These are phyloP conservation scores for Trypanosoma avium DNA, from an alignment of 208 protist genomes.

Conservation along the genomic window DNA sequence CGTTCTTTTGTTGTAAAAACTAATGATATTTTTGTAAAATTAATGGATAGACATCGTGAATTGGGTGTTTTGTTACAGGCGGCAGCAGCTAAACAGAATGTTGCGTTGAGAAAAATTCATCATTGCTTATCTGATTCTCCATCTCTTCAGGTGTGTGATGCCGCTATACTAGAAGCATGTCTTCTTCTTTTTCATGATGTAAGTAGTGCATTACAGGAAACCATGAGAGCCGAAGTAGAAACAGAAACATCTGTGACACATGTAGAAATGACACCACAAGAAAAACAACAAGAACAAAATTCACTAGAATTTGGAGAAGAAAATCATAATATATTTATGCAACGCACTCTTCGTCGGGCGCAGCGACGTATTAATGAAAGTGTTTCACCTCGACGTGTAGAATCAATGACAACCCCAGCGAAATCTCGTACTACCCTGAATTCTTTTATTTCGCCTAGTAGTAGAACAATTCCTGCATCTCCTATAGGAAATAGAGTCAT, in stretches of 20 bases:
- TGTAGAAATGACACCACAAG: background rate
- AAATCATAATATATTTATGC: background rate
- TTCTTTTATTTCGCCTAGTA: too few relatives aligned
- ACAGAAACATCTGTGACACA: background rate
- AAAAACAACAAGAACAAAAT: background rate
- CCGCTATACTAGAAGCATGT: constrained; percentile 23
- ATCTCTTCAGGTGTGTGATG: background rate
- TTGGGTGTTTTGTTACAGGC: background rate
- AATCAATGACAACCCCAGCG: background rate
- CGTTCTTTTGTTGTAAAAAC: background rate
- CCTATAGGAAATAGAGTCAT: too few relatives aligned
- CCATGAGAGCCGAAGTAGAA: background rate
- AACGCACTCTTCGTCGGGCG: background rate
- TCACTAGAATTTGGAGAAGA: background rate
- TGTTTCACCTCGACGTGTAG: background rate
- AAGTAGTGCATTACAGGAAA: background rate
- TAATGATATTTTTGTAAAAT: background rate
- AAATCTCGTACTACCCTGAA: background rate
- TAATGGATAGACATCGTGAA: background rate
- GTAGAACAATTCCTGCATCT: too few relatives aligned
- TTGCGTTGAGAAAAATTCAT: constrained; percentile 24
- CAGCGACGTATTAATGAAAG: background rate
- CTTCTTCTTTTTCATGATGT: constrained; percentile 23
- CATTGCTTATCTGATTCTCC: constrained; percentile 8
- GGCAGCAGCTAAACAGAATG: constrained; percentile 6